Evolutionary conservation across 129 eudicot genomes (phyloP), one percentile per base, ranked within the genome.

Genomic region (Flaveria trinervia): DNA sequence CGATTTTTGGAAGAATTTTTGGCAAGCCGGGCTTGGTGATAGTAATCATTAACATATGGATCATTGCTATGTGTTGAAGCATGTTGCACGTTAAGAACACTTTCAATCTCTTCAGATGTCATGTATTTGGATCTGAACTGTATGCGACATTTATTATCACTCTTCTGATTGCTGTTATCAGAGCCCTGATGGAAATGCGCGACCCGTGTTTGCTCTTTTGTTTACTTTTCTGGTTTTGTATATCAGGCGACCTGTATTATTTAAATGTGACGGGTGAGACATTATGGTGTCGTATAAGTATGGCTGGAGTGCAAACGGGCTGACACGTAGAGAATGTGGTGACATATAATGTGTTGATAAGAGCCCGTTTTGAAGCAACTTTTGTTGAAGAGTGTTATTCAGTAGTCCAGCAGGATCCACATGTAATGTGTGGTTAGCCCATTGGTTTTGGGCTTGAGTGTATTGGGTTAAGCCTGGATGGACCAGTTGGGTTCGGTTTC

Each of bases 61-160:
- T 95, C 99, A 62, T 85, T 88, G 77, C 86, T 83, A 72, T 95
- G 99, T 36, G 97, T 85, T 41, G 96, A 87, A 76, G 92, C 89
- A 88, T 89, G 97, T 67, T 92, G 99, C 88, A 89, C 88, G 77
- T 84, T 95, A 43, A 91, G 87, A 76, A 95, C 85, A 75, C 91
- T 83, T 55, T 95, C 97, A 69, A 95, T 87, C 79, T 95, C 97
- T 61, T 95, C 97, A 46, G 86, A 82, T 1, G 99, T 83, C 99
- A 95, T 95, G 80, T 92, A 81, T 79, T 95, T 92, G 20, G 99
- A 92, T 72, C 89, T 82, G 85, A 95, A 91, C 17, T 89, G 89
- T 2, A 85, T 77, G 11, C 82, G 73, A 45, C 77, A 75, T 20
- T 74, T 81, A 62, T 62, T 62, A 23, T 91, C 96, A 73, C 80